Evolutionary conservation across 345 rosid genomes (phyloP), one percentile per base, ranked within the genome.

Genomic region (Lumnitzera littorea): DNA sequence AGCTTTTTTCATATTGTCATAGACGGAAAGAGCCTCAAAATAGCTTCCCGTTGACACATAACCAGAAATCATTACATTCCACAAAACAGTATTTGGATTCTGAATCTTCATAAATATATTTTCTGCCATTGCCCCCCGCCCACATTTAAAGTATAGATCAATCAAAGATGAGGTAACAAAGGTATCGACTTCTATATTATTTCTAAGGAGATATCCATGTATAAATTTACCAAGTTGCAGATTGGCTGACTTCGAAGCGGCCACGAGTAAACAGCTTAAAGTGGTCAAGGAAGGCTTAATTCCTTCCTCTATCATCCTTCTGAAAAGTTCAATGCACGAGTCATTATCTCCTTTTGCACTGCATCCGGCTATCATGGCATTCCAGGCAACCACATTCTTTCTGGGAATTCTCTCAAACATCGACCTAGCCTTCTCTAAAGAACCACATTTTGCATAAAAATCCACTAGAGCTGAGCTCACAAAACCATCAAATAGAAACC

Each of bases 51-150:
- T 68, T 15, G 73, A 12, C 24, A 77, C 77, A 64, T 75, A 81
- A 24, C 89, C 90, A 4, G 85, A 83, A 57, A 90, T 80, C 91
- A 87, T 83, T 56, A 76, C 81, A 29, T 86, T 89, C 94, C 89
- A 80, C 12, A 69, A 64, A 57, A 72, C 75, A 29, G 58, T 67
- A 36, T 71, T 57, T 15, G 48, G 53, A 60, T 60, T 78, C 25
- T 68, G 66, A 50, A 67, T 57, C 70, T 57, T 72, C 48, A 69
- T 49, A 56, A 85, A 86, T 48, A 85, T 29, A 51, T 60, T 70
- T 77, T 78, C 84, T 63, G 90, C 96, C 31, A 68, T 64, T 24
- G 63, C 49, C 49, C 73, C 79, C 64, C 62, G 67, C 74, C 78
- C 82, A 57, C 95, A 81, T 66, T 82, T 83, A 72, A 84, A 81